A percentile compares a stretch with the other conserved stretches of the same genome.
phyloP scores from a whole-genome alignment of 805 yeast genomes.

The Nakazawaea anatomiae region DNA sequence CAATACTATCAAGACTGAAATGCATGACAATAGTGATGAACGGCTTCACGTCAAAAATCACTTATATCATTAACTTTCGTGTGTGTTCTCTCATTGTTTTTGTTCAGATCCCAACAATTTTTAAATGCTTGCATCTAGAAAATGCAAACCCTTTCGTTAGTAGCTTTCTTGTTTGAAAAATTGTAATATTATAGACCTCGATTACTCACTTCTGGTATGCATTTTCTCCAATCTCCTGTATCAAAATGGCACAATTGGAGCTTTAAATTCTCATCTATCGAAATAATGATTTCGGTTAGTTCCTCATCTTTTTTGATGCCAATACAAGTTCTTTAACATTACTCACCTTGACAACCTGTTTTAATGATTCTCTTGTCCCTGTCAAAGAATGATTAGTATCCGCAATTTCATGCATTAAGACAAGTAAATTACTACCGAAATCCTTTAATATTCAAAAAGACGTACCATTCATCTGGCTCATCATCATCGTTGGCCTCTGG shows the following conservation, averaged over 20 bases:
- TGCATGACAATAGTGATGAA: too few species aligned
- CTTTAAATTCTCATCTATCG: slow-evolving; percentile 55
- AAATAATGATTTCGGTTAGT: neutral
- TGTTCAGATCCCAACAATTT: slow-evolving; percentile 34
- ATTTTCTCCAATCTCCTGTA: slow-evolving; percentile 75
- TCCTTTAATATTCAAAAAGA: neutral
- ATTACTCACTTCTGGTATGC: slow-evolving; percentile 53
- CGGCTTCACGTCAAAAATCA: slow-evolving; percentile 14
- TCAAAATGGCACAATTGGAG: slow-evolving; percentile 77
- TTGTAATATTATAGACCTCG: too few species aligned
- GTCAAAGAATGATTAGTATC: neutral
- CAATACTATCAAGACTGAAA: too few species aligned
- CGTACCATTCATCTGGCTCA: slow-evolving; percentile 66
- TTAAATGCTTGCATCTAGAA: slow-evolving; percentile 34
- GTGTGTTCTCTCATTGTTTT: slow-evolving; percentile 31
- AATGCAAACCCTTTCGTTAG: neutral
- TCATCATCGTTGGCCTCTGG: slow-evolving; percentile 35
- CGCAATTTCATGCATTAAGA: neutral
- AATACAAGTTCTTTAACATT: neutral
- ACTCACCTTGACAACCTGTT: slow-evolving; percentile 66
- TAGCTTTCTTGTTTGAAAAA: neutral
- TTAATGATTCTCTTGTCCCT: slow-evolving; percentile 68
- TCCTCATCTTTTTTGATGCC: neutral
- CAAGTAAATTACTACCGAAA: neutral
- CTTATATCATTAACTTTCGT: slow-evolving; percentile 27